Base-by-base conservation (phyloP, 225 moss, liverwort and hornwort species). In the Sphagnum tenellum region DNA sequence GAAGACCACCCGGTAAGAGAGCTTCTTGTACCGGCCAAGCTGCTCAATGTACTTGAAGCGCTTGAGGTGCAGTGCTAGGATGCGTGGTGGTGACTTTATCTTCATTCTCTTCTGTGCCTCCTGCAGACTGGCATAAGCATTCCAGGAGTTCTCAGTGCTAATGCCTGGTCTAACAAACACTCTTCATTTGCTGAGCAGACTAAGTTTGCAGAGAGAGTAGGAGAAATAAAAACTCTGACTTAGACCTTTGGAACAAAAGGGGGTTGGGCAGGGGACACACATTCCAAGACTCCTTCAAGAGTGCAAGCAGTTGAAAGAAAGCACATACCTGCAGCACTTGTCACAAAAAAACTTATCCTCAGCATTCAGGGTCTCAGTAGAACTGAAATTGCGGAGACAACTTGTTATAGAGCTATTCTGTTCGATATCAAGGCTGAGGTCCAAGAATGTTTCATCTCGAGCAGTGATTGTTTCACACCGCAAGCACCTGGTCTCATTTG, bases 311-410 rank as follows among this genome's bases (percentile, higher is more conserved):
- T 67, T 8, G 14, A 12, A 63, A 46, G 12, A 5, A 4, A 5
- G n/a, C 29, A 14, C 69, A 48, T 71, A 91, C 94, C 95, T 92
- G 95, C 95, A 96, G 71, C 95, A 96, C 75, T 92, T 92, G 68
- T 96, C 95, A 74, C 95, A 96, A 62, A 96, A 96, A 71, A 96
- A 96, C 75, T 96, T 96, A 74, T 96, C 95, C 72, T 96, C 95
- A 0, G 95, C 95, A 78, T 96, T 96, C 76, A 96, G 68, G 9
- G 92, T 96, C 74, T 96, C 95, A 45, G 95, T 96, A 11, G 92
- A 92, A 63, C 95, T 96, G 61, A 96, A 96, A 71, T 96, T 96
- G 69, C 95, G 89, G 57, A 96, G 81, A 76, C 95, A 96, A 70
- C 95, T 96, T 9, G 95, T 96, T 78, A 96, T 92, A 46, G 95